Evolutionary conservation across 2,329 filamentous ascomycete species (phyloP), one percentile per base, ranked within the genome.

Genomic region (Coniochaeta sp.): DNA sequence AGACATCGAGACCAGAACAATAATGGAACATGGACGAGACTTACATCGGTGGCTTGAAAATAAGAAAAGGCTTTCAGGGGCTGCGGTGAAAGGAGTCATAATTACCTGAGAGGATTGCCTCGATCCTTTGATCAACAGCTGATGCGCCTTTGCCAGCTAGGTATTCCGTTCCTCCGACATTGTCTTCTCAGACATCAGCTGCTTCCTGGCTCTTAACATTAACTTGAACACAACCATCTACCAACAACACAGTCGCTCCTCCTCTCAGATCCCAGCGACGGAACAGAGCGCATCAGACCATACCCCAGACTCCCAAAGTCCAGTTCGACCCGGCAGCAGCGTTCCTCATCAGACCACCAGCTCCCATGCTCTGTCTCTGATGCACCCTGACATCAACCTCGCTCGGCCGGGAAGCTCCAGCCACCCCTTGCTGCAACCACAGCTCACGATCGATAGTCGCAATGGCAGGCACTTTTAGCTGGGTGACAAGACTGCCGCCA

Each of bases 381-480:
- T 81, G 79, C 2, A 77, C 74, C 71, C 82, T 83, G 47, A 80
- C 67, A 62, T 86, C 84, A 4, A 88, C 77, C 16, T 90, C 87
- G 52, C 72, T 78, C 1, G 84, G 79, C 54, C 79, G 80, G 19
- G 78, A 82, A 1, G 88, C 87, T 2, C 88, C 88, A 19, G 76
- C 75, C 24, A 82, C 74, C 1, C 90, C 90, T 64, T 90, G 81
- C 65, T 85, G 84, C 54, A 87, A 70, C 80, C 90, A 93, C 36
- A 84, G 77, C 7, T 93, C 90, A 28, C 87, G 79, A 63, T 92
- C 89, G 22, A 93, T 77, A 32, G 87, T 83, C 2, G 88, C 87
- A 58, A 90, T 80, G 1, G 89, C 85, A 38, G 85, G 83, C 4
- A 91, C 79, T 60, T 87, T 88, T 61, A 92, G 76, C 64, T 88